phyloP scores from a whole-genome alignment of 495 filamentous ascomycete genomes.

The Trichoderma parareesei region DNA sequence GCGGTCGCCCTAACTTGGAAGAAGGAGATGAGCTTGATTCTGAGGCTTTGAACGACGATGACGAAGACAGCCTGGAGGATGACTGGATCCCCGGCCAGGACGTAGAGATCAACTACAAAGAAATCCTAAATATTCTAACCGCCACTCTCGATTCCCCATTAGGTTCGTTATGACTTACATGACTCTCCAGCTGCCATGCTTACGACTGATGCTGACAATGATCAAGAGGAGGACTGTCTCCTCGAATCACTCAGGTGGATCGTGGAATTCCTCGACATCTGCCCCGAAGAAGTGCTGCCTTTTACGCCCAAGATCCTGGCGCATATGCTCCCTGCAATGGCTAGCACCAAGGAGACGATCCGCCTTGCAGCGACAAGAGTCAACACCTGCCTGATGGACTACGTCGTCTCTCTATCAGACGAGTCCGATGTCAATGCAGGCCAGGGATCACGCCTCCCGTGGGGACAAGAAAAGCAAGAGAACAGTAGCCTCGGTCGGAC shows the following conservation, averaged over 20 bases:
- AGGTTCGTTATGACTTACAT: constrained; percentile 39
- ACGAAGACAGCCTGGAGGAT: constrained; percentile 58
- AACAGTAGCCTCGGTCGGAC: constrained; percentile 43
- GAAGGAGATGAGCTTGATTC: constrained; percentile 51
- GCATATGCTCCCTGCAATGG: constrained; percentile 89
- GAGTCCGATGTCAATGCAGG: constrained; percentile 37
- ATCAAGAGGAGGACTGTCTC: constrained; percentile 75
- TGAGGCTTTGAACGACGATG: constrained; percentile 54
- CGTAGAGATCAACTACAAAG: constrained; percentile 86
- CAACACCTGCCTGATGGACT: constrained; percentile 81
- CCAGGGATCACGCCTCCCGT: constrained; percentile 38
- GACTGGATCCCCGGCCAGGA: constrained; percentile 98
- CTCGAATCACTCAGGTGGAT: constrained; percentile 91
- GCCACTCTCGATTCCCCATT: constrained; percentile 78
- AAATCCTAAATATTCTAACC: constrained; percentile 86
- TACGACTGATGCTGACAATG: constrained; percentile 17
- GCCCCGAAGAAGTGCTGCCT: constrained; percentile 91
- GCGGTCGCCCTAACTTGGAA: constrained; percentile 32
- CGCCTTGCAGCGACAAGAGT: constrained; percentile 81
- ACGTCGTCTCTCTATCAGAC: constrained; percentile 84
- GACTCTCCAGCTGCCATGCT: constrained; percentile 5
- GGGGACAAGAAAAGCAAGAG: constrained; percentile 45
- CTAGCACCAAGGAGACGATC: constrained; percentile 80
- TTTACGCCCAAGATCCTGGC: constrained; percentile 89
- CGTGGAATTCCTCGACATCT: constrained; percentile 93